These are phyloP conservation scores for Dictyostelium capitatum DNA, from an alignment of 78 protist species.

Conservation along the genomic window DNA sequence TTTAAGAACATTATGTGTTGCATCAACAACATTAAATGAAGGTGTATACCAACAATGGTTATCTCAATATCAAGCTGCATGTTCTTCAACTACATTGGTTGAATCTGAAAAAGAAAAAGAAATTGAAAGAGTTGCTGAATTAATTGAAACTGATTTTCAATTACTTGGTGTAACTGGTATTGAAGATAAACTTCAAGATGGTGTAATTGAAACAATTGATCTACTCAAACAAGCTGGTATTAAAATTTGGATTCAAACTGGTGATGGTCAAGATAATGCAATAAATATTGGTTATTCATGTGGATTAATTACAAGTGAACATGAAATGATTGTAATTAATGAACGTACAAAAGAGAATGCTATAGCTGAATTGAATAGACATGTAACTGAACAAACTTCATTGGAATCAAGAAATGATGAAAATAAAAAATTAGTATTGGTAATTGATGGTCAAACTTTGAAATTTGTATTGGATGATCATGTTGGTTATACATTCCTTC, in stretches of 20 bases:
- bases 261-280: constrained; percentile 99
- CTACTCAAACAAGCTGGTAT: constrained; percentile 79
- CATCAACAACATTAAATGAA: constrained; percentile 51
- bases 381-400: not conserved
- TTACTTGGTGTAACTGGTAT: constrained; percentile 91
- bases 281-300: constrained; percentile 94
- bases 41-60: constrained; percentile 76
- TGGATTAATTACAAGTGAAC: constrained; percentile 1
- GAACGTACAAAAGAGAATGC: constrained; percentile 68
- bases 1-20: constrained; percentile 93
- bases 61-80: constrained; percentile 68
- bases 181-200: constrained; percentile 91
- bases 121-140: constrained; percentile 87
- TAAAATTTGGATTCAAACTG: constrained; percentile 93
- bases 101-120: constrained; percentile 57
- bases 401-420: not conserved
- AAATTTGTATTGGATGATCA: constrained; percentile 45
- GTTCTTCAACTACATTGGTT: not conserved
- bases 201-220: constrained; percentile 89
- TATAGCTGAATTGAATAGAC: constrained; percentile 21
- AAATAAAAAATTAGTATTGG: constrained; percentile 30
- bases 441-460: constrained; percentile 76
- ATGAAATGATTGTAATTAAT: constrained; percentile 51
- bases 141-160: constrained; percentile 73
- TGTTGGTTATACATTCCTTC: constrained; percentile 32